phyloP scores from a whole-genome alignment of 1,284 basidiomycete genomes.

The Sutorius eximius region DNA sequence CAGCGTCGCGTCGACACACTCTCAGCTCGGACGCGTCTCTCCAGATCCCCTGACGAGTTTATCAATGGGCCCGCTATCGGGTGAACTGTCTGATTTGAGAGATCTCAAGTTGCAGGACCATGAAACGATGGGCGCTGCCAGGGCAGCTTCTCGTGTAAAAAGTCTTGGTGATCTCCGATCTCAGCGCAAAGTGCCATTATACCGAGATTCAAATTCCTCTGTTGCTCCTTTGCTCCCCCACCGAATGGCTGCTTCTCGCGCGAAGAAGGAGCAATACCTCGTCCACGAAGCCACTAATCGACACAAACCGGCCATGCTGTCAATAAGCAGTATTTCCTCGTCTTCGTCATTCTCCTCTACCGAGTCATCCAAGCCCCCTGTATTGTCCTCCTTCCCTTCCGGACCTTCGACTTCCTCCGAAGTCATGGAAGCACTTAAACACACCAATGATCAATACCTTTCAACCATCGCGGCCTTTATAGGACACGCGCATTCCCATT shows the following conservation, averaged over 20 bases:
- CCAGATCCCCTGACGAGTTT: conserved; percentile 17
- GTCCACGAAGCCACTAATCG: conserved; percentile 31
- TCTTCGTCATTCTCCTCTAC: conserved; percentile 58
- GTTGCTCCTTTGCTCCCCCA: conserved; percentile 37
- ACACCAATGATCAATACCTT: conserved; percentile 85
- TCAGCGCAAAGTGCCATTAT: conserved; percentile 29
- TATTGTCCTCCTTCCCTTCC: conserved; percentile 61
- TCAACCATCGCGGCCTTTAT: conserved; percentile 97
- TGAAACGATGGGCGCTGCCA: conserved; percentile 30
- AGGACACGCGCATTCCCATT: conserved; percentile 93
- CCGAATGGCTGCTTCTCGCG: conserved; percentile 25
- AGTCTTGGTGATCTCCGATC: conserved; percentile 56
- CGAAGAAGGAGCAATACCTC: conserved; percentile 37
- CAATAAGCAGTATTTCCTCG: conserved; percentile 67
- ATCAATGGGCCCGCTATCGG: conserved; percentile 11
- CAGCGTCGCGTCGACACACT: conserved; percentile 35
- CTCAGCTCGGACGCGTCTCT: conserved; percentile 16
- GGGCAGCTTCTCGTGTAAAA: conserved; percentile 45
- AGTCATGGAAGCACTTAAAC: conserved; percentile 68
- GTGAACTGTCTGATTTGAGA: conserved; percentile 14
- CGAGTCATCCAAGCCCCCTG: conserved; percentile 40
- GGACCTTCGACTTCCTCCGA: conserved; percentile 66
- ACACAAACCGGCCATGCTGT: conserved; percentile 48
- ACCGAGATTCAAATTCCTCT: conserved; percentile 35
- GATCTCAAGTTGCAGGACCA: conserved; percentile 16